Base-by-base conservation (phyloP, 2,329 filamentous ascomycete species). In the Cordyceps sp. region DNA sequence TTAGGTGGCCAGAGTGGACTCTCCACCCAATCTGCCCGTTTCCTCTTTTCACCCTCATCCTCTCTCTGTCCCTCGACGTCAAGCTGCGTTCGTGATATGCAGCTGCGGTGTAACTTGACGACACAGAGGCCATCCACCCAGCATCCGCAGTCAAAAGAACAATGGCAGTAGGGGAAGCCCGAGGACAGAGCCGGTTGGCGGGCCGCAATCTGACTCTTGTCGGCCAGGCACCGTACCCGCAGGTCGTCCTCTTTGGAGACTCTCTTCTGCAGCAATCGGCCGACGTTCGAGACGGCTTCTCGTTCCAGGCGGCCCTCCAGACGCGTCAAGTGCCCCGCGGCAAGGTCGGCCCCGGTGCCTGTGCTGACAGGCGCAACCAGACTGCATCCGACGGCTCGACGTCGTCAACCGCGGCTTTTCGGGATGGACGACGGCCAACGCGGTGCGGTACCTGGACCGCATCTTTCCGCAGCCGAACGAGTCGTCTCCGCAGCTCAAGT, bases 351-450 rank as follows among this genome's bases (percentile, higher is more conserved):
- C 7, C 7, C 4, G n/a, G n/a, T n/a, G 4, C n/a, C 13, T 14
- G 14, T 4, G 17, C 25, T 16, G 25, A 26, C 25, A 15, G 25
- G n/a, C 14, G 3, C 8, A 10, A 12, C 4, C 43, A 88, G 82
- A 69, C 35, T 86, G 82, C 48, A 69, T 73, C 31, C 73, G 88
- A 35, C 72, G 75, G 23, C 63, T 90, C 12, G 90, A 96, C 56
- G 73, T 96, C 29, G 61, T 96, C 45, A 93, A 94, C 52, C 73
- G 85, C 28, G 90, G 90, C 5, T 73, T 92, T 39, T 80, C 73
- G 44, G 88, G 88, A 10, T 94, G 88, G 61, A 93, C 78, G 46
- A 85, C 84, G 3, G 64, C 66, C 23, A 75, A 93, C 51, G 78
- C 75, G 10, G 54, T 93, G 36, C 59, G 70, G 36, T 63, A 79